These are phyloP conservation scores for Colletotrichum tanaceti DNA, from an alignment of 2,329 filamentous ascomycete species.

Conservation along the genomic window DNA sequence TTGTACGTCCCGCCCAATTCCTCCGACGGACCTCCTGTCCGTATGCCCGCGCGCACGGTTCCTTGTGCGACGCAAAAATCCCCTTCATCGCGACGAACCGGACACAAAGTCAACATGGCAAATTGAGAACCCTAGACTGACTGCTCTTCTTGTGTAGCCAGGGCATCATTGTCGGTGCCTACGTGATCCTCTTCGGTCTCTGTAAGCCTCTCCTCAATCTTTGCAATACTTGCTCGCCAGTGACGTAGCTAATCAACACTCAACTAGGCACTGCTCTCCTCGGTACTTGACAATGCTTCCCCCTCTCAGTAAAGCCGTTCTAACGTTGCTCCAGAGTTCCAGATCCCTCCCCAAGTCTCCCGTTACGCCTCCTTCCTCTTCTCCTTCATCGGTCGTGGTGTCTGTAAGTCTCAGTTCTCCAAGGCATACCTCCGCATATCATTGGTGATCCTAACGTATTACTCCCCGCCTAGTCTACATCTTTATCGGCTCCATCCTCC, in stretches of 20 bases:
- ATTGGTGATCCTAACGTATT: constrained; percentile 24
- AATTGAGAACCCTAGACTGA: constrained; percentile 16
- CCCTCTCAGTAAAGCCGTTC: neutral
- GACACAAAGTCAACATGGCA: neutral
- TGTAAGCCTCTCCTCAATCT: constrained; percentile 62
- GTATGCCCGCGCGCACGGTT: constrained; percentile 30
- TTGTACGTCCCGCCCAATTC: constrained; percentile 62
- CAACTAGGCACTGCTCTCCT: constrained; percentile 73
- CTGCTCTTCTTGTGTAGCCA: constrained; percentile 60
- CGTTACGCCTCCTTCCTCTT: constrained; percentile 98
- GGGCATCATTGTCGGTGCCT: constrained; percentile 81
- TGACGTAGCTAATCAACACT: constrained; percentile 41
- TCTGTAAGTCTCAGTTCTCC: constrained; percentile 73
- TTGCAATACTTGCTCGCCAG: neutral
- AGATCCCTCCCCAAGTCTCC: constrained; percentile 91
- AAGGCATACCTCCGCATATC: neutral
- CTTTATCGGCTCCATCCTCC: constrained; percentile 88
- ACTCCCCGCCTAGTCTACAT: constrained; percentile 79
- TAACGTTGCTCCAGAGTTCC: constrained; percentile 73
- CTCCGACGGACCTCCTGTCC: constrained; percentile 25
- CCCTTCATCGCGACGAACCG: constrained; percentile 13
- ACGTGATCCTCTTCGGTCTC: constrained; percentile 91
- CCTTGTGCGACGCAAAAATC: constrained; percentile 10
- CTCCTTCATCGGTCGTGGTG: constrained; percentile 93
- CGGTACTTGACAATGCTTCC: constrained; percentile 52